Base-by-base conservation (phyloP, 2,329 filamentous ascomycete species). In the Sclerotiophoma versabilis region DNA sequence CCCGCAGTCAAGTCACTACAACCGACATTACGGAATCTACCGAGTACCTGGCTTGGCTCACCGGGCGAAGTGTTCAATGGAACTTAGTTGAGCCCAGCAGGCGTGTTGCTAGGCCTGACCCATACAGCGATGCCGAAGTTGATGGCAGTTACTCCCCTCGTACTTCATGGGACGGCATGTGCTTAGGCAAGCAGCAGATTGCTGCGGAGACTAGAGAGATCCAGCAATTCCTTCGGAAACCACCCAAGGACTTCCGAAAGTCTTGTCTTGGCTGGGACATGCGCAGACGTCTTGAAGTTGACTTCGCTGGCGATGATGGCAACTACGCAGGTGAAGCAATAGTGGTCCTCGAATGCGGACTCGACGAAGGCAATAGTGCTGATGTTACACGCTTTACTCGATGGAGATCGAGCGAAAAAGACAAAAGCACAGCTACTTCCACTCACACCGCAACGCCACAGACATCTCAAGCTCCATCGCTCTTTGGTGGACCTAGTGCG, bases 181-280 rank as follows among this genome's bases (percentile, higher is more conserved):
- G 84, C 34, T 78, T 96, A 43, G 87, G 82, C 65, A 83, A 83
- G 62, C 84, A 87, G 15, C 90, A 96, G 70, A 79, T 93, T 58
- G 75, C 80, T 30, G 87, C 90, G 1, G 92, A 96, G 72, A 92
- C 91, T 1, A 83, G 83, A 42, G 91, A 96, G 72, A 92, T 96
- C 48, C 90, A 96, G 64, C 84, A 82, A 34, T 96, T 90, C 62
- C 74, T 96, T 15, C 80, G 79, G 0, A 86, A 89, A 64, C 87
- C 85, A 62, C 93, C 93, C 4, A 84, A 85, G 33, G 85, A 96
- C 63, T 96, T 96, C 72, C 86, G 88, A 19, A 88, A 87, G 65
- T 80, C 86, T 1, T 98, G 90, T 68, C 79, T 89, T 53, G 89
- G 90, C 2, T 98, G 95, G 93, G 91, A 98, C 68, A 98, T 98